Percentiles rank a stretch among this genome's conserved stretches.
These are phyloP conservation scores for Melampsora americana DNA, from an alignment of 1,284 basidiomycete genomes.

Conservation along the genomic window DNA sequence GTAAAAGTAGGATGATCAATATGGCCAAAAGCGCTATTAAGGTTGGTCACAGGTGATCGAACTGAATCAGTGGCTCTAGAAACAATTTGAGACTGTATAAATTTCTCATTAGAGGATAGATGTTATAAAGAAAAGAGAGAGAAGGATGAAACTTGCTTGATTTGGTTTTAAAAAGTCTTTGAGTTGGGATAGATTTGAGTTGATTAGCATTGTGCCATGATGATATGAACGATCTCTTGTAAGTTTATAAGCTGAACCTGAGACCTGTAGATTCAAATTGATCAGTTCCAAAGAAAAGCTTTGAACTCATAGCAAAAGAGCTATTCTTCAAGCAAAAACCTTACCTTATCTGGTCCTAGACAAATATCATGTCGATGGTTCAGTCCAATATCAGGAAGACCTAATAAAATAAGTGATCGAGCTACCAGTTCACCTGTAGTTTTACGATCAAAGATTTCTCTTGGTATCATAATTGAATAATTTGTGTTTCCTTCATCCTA, in stretches of 20 bases:
- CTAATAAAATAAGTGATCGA: conserved; percentile 71
- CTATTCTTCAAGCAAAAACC: conserved; percentile 52
- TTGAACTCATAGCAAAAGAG: neutral
- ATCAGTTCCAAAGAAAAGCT: conserved; percentile 6
- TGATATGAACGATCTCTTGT: conserved; percentile 87
- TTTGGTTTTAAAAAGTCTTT: conserved; percentile 69
- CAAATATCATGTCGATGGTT: conserved; percentile 91
- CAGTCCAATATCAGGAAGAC: conserved; percentile 66
- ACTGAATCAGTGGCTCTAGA: conserved; percentile 87
- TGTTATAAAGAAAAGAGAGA: neutral
- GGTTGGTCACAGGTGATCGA: conserved; percentile 83
- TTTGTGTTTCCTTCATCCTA: conserved; percentile 97
- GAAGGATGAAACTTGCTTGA: conserved; percentile 60
- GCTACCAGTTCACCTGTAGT: conserved; percentile 75
- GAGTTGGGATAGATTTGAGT: conserved; percentile 68
- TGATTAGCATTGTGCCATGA: conserved; percentile 98
- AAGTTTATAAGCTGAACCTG: conserved; percentile 97
- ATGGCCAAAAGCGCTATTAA: conserved; percentile 62
- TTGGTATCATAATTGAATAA: conserved; percentile 86
- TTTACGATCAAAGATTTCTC: conserved; percentile 73
- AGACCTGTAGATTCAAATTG: conserved; percentile 63
- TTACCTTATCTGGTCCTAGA: conserved; percentile 77
- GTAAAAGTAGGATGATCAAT: conserved; percentile 70
- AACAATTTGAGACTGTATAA: conserved; percentile 56
- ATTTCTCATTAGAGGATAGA: neutral